Evolutionary conservation across 2,329 filamentous ascomycete species (phyloP), one percentile per base, ranked within the genome.

Genomic region (Cercospora citrullina): DNA sequence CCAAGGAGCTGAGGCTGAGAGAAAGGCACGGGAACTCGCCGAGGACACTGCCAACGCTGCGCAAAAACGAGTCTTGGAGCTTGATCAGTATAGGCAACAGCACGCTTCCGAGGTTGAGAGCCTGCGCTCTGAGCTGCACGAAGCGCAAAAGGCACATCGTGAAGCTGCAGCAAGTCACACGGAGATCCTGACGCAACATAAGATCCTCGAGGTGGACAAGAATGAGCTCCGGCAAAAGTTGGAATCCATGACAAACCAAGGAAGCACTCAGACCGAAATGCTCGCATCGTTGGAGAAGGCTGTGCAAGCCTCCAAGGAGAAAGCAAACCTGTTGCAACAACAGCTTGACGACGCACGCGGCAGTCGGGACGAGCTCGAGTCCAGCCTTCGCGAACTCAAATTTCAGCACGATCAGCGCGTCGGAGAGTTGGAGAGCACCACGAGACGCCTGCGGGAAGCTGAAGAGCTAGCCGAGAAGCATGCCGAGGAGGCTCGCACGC

Each of bases 401-500:
- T 84, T 88, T 23, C 93, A 98, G 77, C 91, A 96, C 75, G 95
- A 98, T 76, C 87, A 91, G 62, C 87, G 89, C 36, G 90, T 88
- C 9, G 84, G 88, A 0, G 94, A 99, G 77, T 84, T 98, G 3
- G 92, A 93, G 55, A 86, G 86, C 21, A 86, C 89, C 0, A 90
- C 87, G 1, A 89, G 93, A 73, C 89, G 91, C 61, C 81, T 99
- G 60, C 89, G 87, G 48, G 94, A 97, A 78, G 89, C 92, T 0
- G 93, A 99, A 80, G 93, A 97, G 75, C 81, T 98, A 55, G 91
- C 92, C 1, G 91, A 96, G 75, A 93, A 90, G 73, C 90, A 97
- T 78, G 92, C 94, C 5, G 88, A 89, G 72, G 96, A 99, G 81
- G 94, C 95, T 5, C 87, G 90, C 66, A 91, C 91, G 16, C 94